Conservation (phyloP, 2,329 filamentous ascomycete species). For the Colletotrichum orbiculare region DNA sequence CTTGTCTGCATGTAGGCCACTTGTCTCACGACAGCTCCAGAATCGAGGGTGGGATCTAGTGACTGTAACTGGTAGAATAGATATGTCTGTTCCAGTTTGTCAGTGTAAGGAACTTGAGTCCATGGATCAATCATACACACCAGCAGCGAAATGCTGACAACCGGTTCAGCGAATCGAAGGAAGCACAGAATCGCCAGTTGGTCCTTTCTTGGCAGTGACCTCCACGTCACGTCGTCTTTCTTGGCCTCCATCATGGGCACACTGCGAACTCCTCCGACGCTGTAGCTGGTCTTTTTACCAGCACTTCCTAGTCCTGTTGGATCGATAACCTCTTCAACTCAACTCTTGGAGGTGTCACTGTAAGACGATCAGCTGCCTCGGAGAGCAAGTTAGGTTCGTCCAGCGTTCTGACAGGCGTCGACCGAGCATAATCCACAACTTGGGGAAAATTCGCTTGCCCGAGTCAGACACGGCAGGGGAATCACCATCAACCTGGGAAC, state of each 20-base stretch:
- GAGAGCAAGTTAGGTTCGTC: no score
- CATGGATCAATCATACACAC: not conserved
- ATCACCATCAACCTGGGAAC: not conserved
- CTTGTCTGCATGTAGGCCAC: conserved; percentile 19
- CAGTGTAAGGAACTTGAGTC: not conserved
- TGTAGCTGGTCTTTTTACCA: not conserved
- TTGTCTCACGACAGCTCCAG: conserved; percentile 10
- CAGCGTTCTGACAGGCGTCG: no score
- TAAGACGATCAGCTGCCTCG: no score
- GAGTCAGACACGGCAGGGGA: not conserved
- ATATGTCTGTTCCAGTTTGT: conserved; percentile 4
- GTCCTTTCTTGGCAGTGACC: conserved; percentile 24
- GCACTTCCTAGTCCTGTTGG: not conserved
- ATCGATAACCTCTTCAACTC: not conserved
- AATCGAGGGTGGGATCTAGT: conserved; percentile 13
- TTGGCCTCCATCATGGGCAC: not conserved
- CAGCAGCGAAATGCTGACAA: conserved; percentile 25
- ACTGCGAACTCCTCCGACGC: not conserved
- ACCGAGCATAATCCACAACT: no score
- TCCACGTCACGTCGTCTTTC: conserved; percentile 22
- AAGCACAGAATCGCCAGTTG: conserved; percentile 24
- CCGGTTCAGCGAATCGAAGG: conserved; percentile 26
- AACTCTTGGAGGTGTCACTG: no score
- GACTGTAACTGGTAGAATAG: conserved; percentile 25
- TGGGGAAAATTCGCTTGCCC: no score